Conservation (phyloP, 305 asterid species). For the Fraxinus ornus region DNA sequence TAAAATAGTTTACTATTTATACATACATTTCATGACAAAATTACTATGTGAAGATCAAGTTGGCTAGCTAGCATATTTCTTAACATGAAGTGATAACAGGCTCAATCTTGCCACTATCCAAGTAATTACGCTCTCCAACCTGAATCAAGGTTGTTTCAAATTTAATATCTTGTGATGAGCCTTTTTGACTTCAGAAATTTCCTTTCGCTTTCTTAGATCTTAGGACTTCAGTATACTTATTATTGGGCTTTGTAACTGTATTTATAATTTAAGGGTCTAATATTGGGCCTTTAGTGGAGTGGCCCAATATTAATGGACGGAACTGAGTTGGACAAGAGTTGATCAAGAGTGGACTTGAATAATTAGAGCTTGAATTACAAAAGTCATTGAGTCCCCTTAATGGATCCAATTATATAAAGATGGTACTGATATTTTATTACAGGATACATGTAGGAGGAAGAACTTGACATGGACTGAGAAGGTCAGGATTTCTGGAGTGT, state of each 20-base stretch:
- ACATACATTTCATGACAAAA: slow-evolving; percentile 8
- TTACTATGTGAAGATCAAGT: background rate
- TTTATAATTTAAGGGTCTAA: background rate
- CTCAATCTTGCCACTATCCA: background rate
- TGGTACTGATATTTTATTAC: background rate
- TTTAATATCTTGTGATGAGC: background rate
- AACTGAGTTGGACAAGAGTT: background rate
- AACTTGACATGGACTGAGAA: background rate
- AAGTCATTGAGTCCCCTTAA: background rate
- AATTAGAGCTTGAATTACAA: background rate
- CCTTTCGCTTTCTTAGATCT: background rate
- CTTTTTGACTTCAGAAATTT: background rate
- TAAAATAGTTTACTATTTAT: background rate
- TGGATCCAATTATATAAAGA: background rate
- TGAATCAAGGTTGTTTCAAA: background rate
- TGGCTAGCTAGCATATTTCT: background rate
- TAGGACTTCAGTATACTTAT: background rate
- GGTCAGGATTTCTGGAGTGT: background rate
- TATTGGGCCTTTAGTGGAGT: background rate
- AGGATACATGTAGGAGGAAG: background rate
- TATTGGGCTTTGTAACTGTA: background rate
- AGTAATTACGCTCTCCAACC: background rate
- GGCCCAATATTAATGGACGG: background rate
- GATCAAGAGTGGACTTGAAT: background rate
- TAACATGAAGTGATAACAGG: background rate